phyloP scores from a whole-genome alignment of 2,329 filamentous ascomycete genomes.

The Dissoconium aciculare region DNA sequence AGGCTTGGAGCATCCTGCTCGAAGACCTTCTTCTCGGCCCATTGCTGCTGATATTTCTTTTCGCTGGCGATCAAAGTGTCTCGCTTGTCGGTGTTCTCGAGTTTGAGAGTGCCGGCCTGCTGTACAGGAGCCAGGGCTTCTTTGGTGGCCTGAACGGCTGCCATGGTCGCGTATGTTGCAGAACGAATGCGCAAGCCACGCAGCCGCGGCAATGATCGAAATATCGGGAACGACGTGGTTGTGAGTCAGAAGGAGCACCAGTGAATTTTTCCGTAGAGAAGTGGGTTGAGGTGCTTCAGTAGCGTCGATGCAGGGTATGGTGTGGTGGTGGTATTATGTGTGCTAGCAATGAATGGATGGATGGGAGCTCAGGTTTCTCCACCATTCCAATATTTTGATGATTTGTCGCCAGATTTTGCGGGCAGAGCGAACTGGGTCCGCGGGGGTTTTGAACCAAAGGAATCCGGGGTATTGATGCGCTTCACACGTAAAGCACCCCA shows the following conservation, averaged over 20 bases:
- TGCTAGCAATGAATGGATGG: no score
- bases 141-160: slow-evolving; percentile 37
- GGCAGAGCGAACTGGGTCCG: no score
- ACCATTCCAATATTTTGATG: no score
- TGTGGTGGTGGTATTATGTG: no score
- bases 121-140: slow-evolving; percentile 41
- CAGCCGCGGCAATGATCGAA: slow-evolving; percentile 17
- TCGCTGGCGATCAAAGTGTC: slow-evolving; percentile 69
- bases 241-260: slow-evolving; percentile 12
- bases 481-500: no score
- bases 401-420: no score
- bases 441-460: no score
- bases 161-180: slow-evolving; percentile 23
- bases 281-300: neutral
- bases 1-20: slow-evolving; percentile 70
- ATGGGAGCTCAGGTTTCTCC: no score
- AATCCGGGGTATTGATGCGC: no score
- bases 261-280: slow-evolving; percentile 1
- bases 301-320: no score
- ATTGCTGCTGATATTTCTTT: slow-evolving; percentile 82
- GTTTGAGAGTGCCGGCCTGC: slow-evolving; percentile 46
- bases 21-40: slow-evolving; percentile 66
- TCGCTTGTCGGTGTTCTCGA: slow-evolving; percentile 71
- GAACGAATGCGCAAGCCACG: slow-evolving; percentile 17
- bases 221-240: slow-evolving; percentile 16